Base-by-base conservation (phyloP, 768 basidiomycete genomes). In the Trametes cubensis region DNA sequence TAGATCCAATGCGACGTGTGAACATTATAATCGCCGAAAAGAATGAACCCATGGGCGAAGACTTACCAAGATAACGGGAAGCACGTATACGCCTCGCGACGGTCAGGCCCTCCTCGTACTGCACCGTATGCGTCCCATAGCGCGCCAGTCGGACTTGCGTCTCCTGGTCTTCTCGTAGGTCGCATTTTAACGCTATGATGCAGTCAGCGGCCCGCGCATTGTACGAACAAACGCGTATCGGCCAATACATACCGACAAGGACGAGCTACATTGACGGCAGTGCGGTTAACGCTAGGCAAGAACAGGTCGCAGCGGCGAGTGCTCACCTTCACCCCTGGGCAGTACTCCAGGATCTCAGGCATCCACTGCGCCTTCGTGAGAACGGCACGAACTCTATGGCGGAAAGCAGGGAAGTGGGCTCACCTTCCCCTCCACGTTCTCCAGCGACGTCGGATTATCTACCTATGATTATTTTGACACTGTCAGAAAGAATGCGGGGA, bases 361-460 rank as follows among this genome's bases (percentile, higher is more conserved):
- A 97, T 81, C 95, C 95, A 97, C 94, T 96, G 70, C 10, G 39
- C 55, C n/a, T n/a, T 21, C 25, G 38, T 54, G 60, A 64, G 58
- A 21, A 54, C 18, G 41, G 6, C 25, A 23, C 14, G 10, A 21
- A 23, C 44, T 18, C 20, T 21, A 50, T 0, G 30, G 25, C 4
- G 21, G 21, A 7, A 28, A 26, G 34, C 8, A 44, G 23, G 23
- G 17, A 39, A 38, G 20, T 30, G 6, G 11, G 45, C 68, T 57
- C 66, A 91, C 94, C 82, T 96, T 98, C 21, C 86, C 81, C 72
- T 96, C 94, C n/a, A 97, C 87, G 69, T 98, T 98, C 69, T 97
- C 96, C 64, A 98, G 76, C 28, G 95, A 97, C n/a, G 85, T 84
- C 10, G 95, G 96, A 66, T 94, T 95, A 73, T 98, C 96, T 34